Percentiles rank a stretch among this genome's conserved stretches.
Conservation (phyloP, 306 rosid species). For the Fragaria vesca region DNA sequence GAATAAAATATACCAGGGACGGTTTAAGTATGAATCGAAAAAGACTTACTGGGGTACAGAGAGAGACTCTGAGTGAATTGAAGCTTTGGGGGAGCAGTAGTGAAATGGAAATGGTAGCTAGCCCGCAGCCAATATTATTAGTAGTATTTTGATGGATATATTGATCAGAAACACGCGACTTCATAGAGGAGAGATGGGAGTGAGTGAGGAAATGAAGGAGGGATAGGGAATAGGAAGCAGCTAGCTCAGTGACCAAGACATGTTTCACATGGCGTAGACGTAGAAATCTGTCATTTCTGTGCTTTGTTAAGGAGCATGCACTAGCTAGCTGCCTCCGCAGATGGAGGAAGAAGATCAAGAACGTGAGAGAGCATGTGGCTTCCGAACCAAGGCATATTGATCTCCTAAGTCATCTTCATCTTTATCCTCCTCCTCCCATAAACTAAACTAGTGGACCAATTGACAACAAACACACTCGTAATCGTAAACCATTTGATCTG, state of each 20-base stretch:
- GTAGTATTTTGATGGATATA: background rate
- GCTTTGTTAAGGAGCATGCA: slow-evolving; percentile 31
- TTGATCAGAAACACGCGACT: too few species aligned
- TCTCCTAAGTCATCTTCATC: too few species aligned
- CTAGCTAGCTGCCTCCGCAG: background rate
- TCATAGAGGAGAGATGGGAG: background rate
- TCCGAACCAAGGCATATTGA: background rate
- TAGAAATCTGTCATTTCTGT: slow-evolving; percentile 21
- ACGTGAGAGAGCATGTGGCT: slow-evolving; percentile 14
- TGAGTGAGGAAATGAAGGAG: background rate
- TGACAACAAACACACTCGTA: background rate
- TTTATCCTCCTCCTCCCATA: background rate
- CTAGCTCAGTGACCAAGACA: slow-evolving; percentile 76
- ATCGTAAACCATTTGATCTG: background rate
- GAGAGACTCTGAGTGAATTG: slow-evolving; percentile 35
- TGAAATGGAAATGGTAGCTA: slow-evolving; percentile 4
- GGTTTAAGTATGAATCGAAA: background rate
- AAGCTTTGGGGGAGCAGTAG: slow-evolving; percentile 33
- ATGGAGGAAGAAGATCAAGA: background rate
- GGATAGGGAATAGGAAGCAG: slow-evolving; percentile 46
- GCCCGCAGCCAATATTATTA: too few species aligned
- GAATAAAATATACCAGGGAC: background rate
- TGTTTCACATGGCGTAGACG: slow-evolving; percentile 76
- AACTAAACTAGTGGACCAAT: background rate
- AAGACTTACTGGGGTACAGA: slow-evolving; percentile 52